A percentile compares a stretch with the other conserved stretches of the same genome.
Evolutionary conservation across 495 filamentous ascomycete genomes (phyloP).

Genomic region (Pyronema omphalodes): DNA sequence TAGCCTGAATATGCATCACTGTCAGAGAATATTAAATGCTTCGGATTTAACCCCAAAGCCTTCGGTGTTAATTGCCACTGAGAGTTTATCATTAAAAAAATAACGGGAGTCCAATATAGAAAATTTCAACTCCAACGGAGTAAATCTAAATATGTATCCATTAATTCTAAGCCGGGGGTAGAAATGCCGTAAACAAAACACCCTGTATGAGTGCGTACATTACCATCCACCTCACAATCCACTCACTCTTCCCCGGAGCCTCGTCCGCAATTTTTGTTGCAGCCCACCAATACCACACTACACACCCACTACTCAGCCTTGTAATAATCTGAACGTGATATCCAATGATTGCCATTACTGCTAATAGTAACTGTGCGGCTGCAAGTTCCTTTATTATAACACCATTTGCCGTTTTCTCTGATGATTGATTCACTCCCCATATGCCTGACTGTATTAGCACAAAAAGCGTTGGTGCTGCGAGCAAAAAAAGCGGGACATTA

Average conservation of each 20-base stretch:
- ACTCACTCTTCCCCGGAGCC: slow-evolving; percentile 14
- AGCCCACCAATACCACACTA: slow-evolving; percentile 76
- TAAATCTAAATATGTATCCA: neutral
- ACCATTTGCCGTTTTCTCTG: neutral
- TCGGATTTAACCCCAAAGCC: too few relatives aligned
- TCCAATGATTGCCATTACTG: slow-evolving; percentile 47
- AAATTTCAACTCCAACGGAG: neutral
- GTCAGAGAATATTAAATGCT: too few relatives aligned
- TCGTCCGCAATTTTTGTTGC: slow-evolving; percentile 28
- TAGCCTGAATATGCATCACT: too few relatives aligned
- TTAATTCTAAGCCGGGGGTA: slow-evolving; percentile 50
- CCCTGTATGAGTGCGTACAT: slow-evolving; percentile 68
- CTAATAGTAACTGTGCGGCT: slow-evolving; percentile 52
- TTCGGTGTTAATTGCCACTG: too few relatives aligned
- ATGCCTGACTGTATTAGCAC: slow-evolving; percentile 44
- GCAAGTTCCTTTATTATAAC: slow-evolving; percentile 33
- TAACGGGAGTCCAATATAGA: too few relatives aligned
- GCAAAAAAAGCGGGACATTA: slow-evolving; percentile 73
- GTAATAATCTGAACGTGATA: slow-evolving; percentile 93
- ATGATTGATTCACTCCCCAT: slow-evolving; percentile 24
- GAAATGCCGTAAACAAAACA: slow-evolving; percentile 72
- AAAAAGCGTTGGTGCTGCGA: slow-evolving; percentile 62
- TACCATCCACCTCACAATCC: slow-evolving; percentile 46
- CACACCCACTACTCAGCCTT: slow-evolving; percentile 71
- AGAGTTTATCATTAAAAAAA: too few relatives aligned